Percentiles rank a stretch among this genome's conserved stretches.
These are phyloP conservation scores for Quercus lobata DNA, from an alignment of 331 rosid genomes.

Conservation along the genomic window DNA sequence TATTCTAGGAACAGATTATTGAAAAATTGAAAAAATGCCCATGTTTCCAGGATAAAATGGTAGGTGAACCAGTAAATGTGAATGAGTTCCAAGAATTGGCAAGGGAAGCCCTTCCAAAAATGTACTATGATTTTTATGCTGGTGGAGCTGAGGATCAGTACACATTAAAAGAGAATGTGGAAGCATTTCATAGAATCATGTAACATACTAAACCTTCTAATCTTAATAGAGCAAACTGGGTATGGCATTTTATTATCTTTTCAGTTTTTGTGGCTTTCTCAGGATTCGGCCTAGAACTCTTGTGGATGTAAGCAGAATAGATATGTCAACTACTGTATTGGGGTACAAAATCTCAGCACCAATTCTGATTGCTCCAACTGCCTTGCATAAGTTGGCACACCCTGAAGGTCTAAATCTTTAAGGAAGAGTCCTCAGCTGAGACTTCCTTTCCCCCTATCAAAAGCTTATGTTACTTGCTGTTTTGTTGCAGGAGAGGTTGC, in stretches of 20 bases:
- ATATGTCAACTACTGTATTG: conserved; percentile 50
- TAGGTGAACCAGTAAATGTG: conserved; percentile 38
- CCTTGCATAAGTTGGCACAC: conserved; percentile 50
- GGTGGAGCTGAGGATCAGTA: conserved; percentile 55
- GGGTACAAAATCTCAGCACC: conserved; percentile 53
- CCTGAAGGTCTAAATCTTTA: conserved; percentile 46
- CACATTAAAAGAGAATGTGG: conserved; percentile 38
- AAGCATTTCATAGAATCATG: conserved; percentile 46
- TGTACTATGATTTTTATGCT: conserved; percentile 38
- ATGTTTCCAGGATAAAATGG: conserved; percentile 31
- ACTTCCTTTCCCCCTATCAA: neutral
- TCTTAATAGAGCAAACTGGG: neutral
- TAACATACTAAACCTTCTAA: conserved; percentile 7
- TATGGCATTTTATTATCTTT: neutral
- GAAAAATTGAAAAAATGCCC: neutral
- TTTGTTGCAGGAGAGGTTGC: conserved; percentile 54
- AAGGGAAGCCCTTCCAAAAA: conserved; percentile 40
- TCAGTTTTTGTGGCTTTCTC: conserved; percentile 1
- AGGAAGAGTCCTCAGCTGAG: neutral
- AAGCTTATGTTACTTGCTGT: neutral
- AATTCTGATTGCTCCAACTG: conserved; percentile 61
- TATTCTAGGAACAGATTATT: neutral
- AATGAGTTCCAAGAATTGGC: conserved; percentile 50
- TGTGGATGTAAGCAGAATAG: conserved; percentile 56
- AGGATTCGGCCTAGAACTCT: conserved; percentile 52